A percentile compares a stretch with the other conserved stretches of the same genome.
Evolutionary conservation across 768 basidiomycete species (phyloP).

Genomic region (Trametes sanguinea): DNA sequence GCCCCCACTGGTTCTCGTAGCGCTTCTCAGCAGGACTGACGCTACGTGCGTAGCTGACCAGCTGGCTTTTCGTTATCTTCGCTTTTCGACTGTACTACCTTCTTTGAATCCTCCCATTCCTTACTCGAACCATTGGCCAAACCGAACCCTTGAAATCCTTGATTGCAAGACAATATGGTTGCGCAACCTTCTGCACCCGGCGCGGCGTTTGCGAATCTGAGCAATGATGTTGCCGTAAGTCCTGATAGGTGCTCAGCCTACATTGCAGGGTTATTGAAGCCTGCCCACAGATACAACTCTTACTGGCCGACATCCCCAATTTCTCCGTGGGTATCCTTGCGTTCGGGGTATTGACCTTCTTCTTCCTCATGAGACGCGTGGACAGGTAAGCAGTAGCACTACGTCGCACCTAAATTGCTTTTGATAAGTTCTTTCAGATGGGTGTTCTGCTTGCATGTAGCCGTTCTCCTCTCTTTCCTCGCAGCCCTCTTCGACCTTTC

Average conservation of each 20-base stretch:
- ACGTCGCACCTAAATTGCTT: constrained; percentile 21
- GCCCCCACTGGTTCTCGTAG: constrained; percentile 26
- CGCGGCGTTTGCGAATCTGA: constrained; percentile 39
- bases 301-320: constrained; percentile 67
- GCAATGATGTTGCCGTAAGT: constrained; percentile 48
- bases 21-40: constrained; percentile 31
- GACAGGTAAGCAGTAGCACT: constrained; percentile 49
- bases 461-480: constrained; percentile 60
- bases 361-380: constrained; percentile 53
- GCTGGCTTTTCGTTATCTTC: constrained; percentile 23
- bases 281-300: constrained; percentile 47
- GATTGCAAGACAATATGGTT: constrained; percentile 12
- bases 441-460: constrained; percentile 53
- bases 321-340: constrained; percentile 66
- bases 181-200: constrained; percentile 28
- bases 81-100: constrained; percentile 3
- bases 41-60: constrained; percentile 27
- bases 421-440: constrained; percentile 29
- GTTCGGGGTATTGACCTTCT: constrained; percentile 59
- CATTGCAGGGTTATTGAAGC: not conserved
- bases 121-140: constrained; percentile 5
- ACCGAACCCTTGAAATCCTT: not conserved
- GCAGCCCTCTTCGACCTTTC: constrained; percentile 65
- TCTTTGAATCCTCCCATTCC: constrained; percentile 9
- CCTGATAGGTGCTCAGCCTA: not conserved